phyloP scores from a whole-genome alignment of 2,329 filamentous ascomycete genomes.

The Claviceps sp. region DNA sequence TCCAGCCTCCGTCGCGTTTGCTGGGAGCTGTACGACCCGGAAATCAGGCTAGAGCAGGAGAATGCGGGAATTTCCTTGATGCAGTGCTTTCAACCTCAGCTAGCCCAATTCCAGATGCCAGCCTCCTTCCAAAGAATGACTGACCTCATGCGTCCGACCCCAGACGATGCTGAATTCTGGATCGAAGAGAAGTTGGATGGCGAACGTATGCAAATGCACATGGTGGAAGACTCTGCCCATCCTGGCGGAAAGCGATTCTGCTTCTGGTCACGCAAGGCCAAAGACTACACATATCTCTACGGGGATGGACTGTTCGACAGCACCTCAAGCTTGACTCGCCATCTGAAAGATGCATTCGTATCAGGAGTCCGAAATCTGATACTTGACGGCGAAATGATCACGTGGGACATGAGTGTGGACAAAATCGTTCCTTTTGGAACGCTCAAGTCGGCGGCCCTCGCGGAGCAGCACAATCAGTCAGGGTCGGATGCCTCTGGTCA shows the following conservation, averaged over 20 bases:
- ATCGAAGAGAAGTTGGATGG: slow-evolving; percentile 97
- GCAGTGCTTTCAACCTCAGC: slow-evolving; percentile 92
- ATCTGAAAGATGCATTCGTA: slow-evolving; percentile 65
- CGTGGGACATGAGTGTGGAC: slow-evolving; percentile 81
- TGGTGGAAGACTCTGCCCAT: slow-evolving; percentile 55
- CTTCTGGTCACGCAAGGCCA: slow-evolving; percentile 94
- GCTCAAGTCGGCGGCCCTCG: slow-evolving; percentile 77
- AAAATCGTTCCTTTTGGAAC: slow-evolving; percentile 83
- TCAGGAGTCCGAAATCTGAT: slow-evolving; percentile 73
- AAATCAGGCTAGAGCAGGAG: slow-evolving; percentile 58
- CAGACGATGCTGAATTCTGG: slow-evolving; percentile 73
- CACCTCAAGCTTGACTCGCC: slow-evolving; percentile 64
- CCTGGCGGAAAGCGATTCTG: slow-evolving; percentile 61
- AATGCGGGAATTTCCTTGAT: slow-evolving; percentile 67
- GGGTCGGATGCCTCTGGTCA: slow-evolving; percentile 35
- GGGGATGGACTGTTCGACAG: slow-evolving; percentile 63
- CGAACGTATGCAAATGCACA: slow-evolving; percentile 93
- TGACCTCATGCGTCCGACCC: slow-evolving; percentile 47
- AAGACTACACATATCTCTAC: slow-evolving; percentile 92
- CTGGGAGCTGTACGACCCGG: slow-evolving; percentile 76
- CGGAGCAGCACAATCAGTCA: slow-evolving; percentile 52
- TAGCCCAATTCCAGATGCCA: slow-evolving; percentile 82
- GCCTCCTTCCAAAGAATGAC: slow-evolving; percentile 68
- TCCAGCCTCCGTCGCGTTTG: slow-evolving; percentile 84
- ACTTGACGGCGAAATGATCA: slow-evolving; percentile 96